These are phyloP conservation scores for Hypholoma sublateritium DNA, from an alignment of 768 basidiomycete genomes.

Conservation along the genomic window DNA sequence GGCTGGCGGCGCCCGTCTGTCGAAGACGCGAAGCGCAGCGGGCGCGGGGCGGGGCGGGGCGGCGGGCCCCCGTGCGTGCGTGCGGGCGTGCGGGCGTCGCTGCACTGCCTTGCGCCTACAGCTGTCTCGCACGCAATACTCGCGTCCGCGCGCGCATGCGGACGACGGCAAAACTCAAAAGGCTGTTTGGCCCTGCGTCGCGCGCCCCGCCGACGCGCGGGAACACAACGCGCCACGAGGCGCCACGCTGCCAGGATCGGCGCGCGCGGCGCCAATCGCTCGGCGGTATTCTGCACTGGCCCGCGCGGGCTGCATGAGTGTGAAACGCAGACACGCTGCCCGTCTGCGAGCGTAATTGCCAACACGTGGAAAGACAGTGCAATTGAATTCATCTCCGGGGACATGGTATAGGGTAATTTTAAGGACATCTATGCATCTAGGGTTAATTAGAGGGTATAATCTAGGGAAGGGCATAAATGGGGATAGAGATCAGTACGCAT, in stretches of 20 bases:
- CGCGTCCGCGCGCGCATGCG: not conserved
- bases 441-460: conserved; percentile 1
- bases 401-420: conserved; percentile 13
- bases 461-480: conserved; percentile 2
- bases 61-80: too few relatives aligned
- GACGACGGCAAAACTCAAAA: conserved; percentile 9
- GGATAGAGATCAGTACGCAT: conserved; percentile 26
- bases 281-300: too few relatives aligned
- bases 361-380: not conserved
- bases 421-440: conserved; percentile 7
- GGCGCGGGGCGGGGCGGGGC: too few relatives aligned
- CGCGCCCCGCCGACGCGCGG: conserved; percentile 1
- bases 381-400: not conserved
- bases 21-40: too few relatives aligned
- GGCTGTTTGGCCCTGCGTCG: conserved; percentile 8
- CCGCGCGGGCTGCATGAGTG: not conserved
- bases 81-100: not conserved
- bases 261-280: too few relatives aligned
- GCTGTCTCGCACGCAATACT: conserved; percentile 7
- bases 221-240: too few relatives aligned
- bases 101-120: conserved; percentile 7
- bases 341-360: too few relatives aligned
- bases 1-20: too few relatives aligned
- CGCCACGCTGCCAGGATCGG: too few relatives aligned
- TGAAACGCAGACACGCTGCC: not conserved